Base-by-base conservation (phyloP, 305 asterid genomes). In the Fraxinus nigra region DNA sequence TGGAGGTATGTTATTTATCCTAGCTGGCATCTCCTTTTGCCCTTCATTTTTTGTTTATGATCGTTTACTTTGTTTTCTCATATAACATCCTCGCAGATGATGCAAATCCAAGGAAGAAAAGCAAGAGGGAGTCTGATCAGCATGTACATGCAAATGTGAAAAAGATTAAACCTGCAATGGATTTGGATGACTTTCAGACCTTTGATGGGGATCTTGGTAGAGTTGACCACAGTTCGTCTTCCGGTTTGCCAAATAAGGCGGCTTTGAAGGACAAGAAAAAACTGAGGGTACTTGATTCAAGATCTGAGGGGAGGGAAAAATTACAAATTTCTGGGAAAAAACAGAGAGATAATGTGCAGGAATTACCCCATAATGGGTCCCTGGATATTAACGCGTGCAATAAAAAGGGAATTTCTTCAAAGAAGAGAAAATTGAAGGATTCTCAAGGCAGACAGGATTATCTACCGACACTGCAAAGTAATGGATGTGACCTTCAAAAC, bases 381-480 rank as follows among this genome's bases (percentile, higher is more conserved):
- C 28, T 79, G 79, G 85, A 81, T 80, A 28, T 82, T 67, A 85
- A 85, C 82, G 20, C 85, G 24, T 78, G 80, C 80, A 84, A 81
- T 28, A 81, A 79, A 70, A 75, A 75, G 73, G 89, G 86, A 82
- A 70, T 83, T 59, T 83, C 91, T 82, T 72, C 79, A 51, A 90
- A 91, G 88, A 92, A 87, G 89, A 89, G 93, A 87, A 91, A 90
- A 79, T 76, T 90, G 78, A 90, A 83, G 90, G 92, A 88, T 85
- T 56, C 74, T 48, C 85, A 51, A 43, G 84, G 81, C 46, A 81
- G 88, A 85, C 87, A 84, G 81, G 84, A 76, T 82, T 65, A 78
- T 79, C 69, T 72, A 54, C 87, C 78, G 79, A 77, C 82, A 34
- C 82, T 77, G 74, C 87, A 69, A 76, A 82, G 78, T 67, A 89